These are phyloP conservation scores for Saturnispora ahearnii DNA, from an alignment of 805 yeast species.

Conservation along the genomic window DNA sequence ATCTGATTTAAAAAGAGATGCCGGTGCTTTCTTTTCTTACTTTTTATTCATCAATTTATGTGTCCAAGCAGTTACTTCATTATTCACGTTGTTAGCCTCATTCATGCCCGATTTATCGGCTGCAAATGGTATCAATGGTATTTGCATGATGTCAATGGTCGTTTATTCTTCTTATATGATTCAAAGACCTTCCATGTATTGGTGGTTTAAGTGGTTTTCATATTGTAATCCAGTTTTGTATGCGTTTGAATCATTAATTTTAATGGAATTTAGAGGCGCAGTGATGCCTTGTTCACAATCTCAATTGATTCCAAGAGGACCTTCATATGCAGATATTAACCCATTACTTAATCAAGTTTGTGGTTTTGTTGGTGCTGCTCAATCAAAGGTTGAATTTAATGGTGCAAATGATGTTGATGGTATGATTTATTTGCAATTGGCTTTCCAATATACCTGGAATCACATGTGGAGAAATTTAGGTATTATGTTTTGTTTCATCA, in stretches of 20 bases:
- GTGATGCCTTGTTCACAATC: slow-evolving; percentile 38
- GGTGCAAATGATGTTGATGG: slow-evolving; percentile 39
- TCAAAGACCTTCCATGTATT: slow-evolving; percentile 49
- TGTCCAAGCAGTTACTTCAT: slow-evolving; percentile 39
- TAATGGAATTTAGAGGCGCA: slow-evolving; percentile 48
- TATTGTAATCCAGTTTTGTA: slow-evolving; percentile 41
- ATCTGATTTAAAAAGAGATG: slow-evolving; percentile 40
- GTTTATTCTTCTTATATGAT: slow-evolving; percentile 61
- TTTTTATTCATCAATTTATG: slow-evolving; percentile 31
- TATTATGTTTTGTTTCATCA: slow-evolving; percentile 33
- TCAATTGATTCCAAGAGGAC: slow-evolving; percentile 45
- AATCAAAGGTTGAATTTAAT: slow-evolving; percentile 14
- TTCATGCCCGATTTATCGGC: slow-evolving; percentile 38
- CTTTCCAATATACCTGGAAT: slow-evolving; percentile 42
- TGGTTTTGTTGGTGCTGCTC: slow-evolving; percentile 41
- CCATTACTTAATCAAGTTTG: slow-evolving; percentile 37
- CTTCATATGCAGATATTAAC: slow-evolving; percentile 37
- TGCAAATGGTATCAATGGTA: slow-evolving; percentile 55
- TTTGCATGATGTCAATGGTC: slow-evolving; percentile 39
- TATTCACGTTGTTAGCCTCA: slow-evolving; percentile 49
- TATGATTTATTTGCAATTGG: slow-evolving; percentile 34
- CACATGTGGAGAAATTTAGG: slow-evolving; percentile 81
- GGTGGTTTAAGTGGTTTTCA: slow-evolving; percentile 54
- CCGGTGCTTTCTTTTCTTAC: slow-evolving; percentile 48
- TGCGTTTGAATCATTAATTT: slow-evolving; percentile 45